Evolutionary conservation across 1,139 yeast genomes (phyloP).

Genomic region (Geotrichum candidum): DNA sequence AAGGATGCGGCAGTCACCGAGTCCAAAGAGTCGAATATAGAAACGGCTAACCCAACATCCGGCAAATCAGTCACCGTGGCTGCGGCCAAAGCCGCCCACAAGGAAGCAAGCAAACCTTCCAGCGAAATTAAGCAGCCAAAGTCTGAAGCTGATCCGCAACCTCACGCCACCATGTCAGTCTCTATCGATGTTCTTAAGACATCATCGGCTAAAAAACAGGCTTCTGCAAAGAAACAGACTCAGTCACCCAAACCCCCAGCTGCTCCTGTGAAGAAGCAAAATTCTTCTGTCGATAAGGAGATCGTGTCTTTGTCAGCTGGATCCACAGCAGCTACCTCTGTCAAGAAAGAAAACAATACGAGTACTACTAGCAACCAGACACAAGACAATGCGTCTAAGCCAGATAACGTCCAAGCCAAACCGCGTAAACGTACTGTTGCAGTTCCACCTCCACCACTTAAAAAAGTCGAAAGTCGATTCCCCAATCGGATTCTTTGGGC

Average conservation of each 20-base stretch:
- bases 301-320: background rate
- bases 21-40: background rate
- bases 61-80: background rate
- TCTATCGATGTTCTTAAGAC: background rate
- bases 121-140: background rate
- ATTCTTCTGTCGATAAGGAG: background rate
- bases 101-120: background rate
- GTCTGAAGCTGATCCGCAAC: background rate
- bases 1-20: background rate
- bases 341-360: background rate
- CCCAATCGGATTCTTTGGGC: constrained; percentile 28
- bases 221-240: background rate
- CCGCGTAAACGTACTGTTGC: constrained; percentile 10
- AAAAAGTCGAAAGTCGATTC: constrained; percentile 22
- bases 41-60: background rate
- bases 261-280: background rate
- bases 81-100: background rate
- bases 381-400: background rate
- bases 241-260: background rate
- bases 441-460: constrained; percentile 27
- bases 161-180: background rate
- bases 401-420: background rate
- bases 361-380: background rate
- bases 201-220: background rate
- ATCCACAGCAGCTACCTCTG: background rate